These are phyloP conservation scores for Cytospora piceicola DNA, from an alignment of 2,329 filamentous ascomycete genomes.

Conservation along the genomic window DNA sequence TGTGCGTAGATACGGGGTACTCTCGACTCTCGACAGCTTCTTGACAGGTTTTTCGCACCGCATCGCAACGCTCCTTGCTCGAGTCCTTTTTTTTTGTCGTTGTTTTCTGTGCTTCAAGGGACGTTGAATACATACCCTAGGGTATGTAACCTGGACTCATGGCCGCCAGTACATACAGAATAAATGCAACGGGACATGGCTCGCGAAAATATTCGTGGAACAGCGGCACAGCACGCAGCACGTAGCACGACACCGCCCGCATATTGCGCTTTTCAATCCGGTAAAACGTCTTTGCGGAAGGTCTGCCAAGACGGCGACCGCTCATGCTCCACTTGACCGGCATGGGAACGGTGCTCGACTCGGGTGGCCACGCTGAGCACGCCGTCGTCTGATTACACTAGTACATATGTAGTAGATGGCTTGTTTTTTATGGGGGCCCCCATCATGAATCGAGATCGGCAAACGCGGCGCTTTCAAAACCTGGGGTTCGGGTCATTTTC, in stretches of 20 bases:
- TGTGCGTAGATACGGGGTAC: neutral
- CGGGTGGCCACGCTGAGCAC: neutral
- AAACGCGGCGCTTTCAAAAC: conserved; percentile 6
- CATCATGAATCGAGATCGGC: neutral
- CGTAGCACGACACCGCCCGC: neutral
- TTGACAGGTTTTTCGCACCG: neutral
- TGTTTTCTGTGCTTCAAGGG: neutral
- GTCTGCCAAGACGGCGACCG: conserved; percentile 22
- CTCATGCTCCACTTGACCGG: conserved; percentile 13
- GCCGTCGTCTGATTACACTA: conserved; percentile 10
- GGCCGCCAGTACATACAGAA: neutral
- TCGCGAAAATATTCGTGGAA: neutral
- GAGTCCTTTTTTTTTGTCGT: no score
- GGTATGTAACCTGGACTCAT: neutral
- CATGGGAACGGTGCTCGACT: conserved; percentile 6
- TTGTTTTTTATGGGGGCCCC: neutral
- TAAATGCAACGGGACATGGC: neutral
- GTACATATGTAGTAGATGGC: no score
- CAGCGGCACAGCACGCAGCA: neutral
- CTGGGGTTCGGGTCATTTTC: neutral
- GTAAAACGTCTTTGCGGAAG: neutral
- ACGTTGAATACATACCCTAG: no score
- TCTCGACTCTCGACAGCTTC: no score
- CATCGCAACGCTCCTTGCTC: no score
- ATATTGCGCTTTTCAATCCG: neutral